phyloP scores from a whole-genome alignment of 768 basidiomycete genomes.

The Boletus rufocinnamomeus region DNA sequence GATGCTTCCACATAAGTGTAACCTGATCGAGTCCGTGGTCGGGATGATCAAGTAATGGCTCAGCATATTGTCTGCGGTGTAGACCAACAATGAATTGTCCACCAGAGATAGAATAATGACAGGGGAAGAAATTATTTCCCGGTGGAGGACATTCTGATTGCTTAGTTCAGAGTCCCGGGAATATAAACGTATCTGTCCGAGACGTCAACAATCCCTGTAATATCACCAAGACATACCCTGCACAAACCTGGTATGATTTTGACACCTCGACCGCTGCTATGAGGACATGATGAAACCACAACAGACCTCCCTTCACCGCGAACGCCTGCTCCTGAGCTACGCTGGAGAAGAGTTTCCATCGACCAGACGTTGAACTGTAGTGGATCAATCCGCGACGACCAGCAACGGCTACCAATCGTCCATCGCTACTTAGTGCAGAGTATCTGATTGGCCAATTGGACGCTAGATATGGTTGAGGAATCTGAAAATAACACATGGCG shows the following conservation, averaged over 20 bases:
- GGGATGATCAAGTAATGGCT: conserved; percentile 91
- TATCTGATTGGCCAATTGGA: conserved; percentile 95
- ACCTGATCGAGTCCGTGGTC: conserved; percentile 75
- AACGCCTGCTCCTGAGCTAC: conserved; percentile 87
- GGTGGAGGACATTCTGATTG: conserved; percentile 80
- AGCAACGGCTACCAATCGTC: conserved; percentile 88
- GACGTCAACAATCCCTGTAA: background rate
- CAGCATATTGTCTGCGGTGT: conserved; percentile 91
- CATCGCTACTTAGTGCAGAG: conserved; percentile 88
- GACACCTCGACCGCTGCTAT: conserved; percentile 86
- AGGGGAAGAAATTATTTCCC: conserved; percentile 72
- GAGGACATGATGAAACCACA: conserved; percentile 97
- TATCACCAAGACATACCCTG: background rate
- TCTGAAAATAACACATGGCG: conserved; percentile 44
- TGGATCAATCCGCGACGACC: conserved; percentile 90
- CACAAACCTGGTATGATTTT: conserved; percentile 71
- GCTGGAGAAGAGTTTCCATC: conserved; percentile 90
- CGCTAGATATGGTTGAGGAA: conserved; percentile 85
- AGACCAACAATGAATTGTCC: conserved; percentile 93
- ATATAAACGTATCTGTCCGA: conserved; percentile 80
- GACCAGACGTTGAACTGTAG: conserved; percentile 90
- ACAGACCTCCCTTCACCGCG: conserved; percentile 81
- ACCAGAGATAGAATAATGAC: conserved; percentile 89
- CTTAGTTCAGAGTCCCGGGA: conserved; percentile 89
- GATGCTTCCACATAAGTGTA: conserved; percentile 93